Conservation (phyloP, 2,329 filamentous ascomycete genomes). For the Hirsutella thompsonii region DNA sequence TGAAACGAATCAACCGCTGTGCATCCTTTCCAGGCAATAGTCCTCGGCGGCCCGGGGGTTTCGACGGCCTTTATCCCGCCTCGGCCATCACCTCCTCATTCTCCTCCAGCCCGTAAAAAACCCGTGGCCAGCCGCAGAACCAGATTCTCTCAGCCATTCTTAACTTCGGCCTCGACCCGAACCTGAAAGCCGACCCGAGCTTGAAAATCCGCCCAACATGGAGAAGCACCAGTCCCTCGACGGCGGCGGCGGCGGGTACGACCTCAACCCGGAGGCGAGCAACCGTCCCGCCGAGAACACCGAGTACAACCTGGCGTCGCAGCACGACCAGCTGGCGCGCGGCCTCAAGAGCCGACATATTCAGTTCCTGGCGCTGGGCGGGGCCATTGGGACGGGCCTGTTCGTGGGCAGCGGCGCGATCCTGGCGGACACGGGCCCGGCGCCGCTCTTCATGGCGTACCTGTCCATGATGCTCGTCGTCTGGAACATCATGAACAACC, state of each 20-base stretch:
- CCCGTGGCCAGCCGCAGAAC: no score
- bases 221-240: constrained; percentile 3
- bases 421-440: constrained; percentile 43
- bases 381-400: constrained; percentile 50
- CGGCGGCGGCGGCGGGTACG: constrained; percentile 8
- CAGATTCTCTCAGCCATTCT: no score
- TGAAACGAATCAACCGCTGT: no score
- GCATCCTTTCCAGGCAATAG: no score
- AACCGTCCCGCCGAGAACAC: constrained; percentile 7
- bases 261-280: constrained; percentile 13
- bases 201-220: no score
- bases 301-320: constrained; percentile 22
- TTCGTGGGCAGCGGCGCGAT: constrained; percentile 50
- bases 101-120: no score
- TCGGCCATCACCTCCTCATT: no score
- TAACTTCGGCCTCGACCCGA: no score
- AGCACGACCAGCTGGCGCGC: constrained; percentile 35
- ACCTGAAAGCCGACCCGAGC: no score
- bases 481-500: constrained; percentile 39
- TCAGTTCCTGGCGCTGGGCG: constrained; percentile 43
- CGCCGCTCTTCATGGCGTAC: constrained; percentile 59
- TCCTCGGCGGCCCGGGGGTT: no score
- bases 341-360: constrained; percentile 48
- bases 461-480: constrained; percentile 40
- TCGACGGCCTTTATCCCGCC: no score